phyloP scores from a whole-genome alignment of 768 basidiomycete species.

The Pleurotus giganteus region DNA sequence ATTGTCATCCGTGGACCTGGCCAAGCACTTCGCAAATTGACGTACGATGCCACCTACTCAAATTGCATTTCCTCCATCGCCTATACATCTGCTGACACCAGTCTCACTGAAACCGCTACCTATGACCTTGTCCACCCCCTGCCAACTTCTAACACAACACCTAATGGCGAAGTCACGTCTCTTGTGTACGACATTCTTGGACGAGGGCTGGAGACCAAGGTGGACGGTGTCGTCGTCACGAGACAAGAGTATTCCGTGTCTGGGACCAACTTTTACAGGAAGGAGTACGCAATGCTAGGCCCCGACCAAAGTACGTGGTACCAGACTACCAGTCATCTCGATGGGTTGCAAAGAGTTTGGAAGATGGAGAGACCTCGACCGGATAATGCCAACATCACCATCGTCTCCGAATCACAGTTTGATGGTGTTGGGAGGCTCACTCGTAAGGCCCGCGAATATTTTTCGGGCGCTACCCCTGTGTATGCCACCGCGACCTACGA shows the following conservation, averaged over 20 bases:
- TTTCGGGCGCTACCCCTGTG: not conserved
- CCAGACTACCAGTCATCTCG: not conserved
- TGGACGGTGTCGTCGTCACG: not conserved
- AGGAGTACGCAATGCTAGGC: not conserved
- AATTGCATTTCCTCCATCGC: slow-evolving; percentile 7
- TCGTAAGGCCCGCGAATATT: slow-evolving; percentile 4
- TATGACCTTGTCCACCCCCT: not conserved
- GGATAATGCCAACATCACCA: not conserved
- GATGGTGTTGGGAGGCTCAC: not conserved
- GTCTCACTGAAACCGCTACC: not conserved
- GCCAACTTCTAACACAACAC: not conserved
- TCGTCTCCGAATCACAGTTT: not conserved
- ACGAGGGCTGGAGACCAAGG: not conserved
- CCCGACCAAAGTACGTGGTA: not conserved
- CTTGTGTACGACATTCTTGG: slow-evolving; percentile 4
- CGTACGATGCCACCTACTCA: not conserved
- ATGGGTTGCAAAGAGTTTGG: not conserved
- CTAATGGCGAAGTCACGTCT: not conserved
- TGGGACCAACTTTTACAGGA: not conserved
- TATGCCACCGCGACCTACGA: slow-evolving; percentile 11
- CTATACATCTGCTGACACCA: slow-evolving; percentile 5
- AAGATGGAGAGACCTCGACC: not conserved
- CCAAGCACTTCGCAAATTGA: not conserved
- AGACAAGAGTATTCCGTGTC: not conserved
- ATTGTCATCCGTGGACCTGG: not conserved